A percentile compares a stretch with the other conserved stretches of the same genome.
Evolutionary conservation across 139 green algal genomes (phyloP).

Genomic region (Dunaliella sp.): DNA sequence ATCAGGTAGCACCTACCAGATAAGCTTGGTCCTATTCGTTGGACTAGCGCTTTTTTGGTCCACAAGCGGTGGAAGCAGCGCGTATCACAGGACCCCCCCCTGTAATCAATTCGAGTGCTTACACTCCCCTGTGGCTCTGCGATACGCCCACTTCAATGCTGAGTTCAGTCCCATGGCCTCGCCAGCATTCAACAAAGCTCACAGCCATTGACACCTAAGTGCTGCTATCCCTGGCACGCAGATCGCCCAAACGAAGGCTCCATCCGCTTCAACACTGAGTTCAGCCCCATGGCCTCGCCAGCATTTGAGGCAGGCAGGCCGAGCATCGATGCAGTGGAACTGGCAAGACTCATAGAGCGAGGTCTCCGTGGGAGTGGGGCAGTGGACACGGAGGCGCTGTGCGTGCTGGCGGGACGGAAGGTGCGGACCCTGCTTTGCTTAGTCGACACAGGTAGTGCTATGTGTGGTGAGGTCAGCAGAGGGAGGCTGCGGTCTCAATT

Average conservation of each 20-base stretch:
- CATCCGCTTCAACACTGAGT: constrained; percentile 79
- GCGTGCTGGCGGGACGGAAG: constrained; percentile 76
- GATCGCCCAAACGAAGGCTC: constrained; percentile 51
- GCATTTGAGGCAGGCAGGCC: constrained; percentile 61
- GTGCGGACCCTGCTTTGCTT: too few species aligned
- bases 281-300: constrained; percentile 73
- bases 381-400: constrained; percentile 86
- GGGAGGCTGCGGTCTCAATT: constrained; percentile 61
- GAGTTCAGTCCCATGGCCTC: constrained; percentile 79
- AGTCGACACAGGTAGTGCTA: too few species aligned
- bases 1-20: too few species aligned
- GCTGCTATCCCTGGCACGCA: not conserved
- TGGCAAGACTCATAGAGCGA: constrained; percentile 75
- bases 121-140: too few species aligned
- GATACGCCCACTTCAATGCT: constrained; percentile 73
- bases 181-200: constrained; percentile 1
- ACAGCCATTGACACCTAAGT: not conserved
- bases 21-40: too few species aligned
- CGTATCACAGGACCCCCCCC: too few species aligned
- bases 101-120: too few species aligned
- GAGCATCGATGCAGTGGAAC: constrained; percentile 61
- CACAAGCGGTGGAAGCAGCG: too few species aligned
- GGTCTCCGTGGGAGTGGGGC: constrained; percentile 70
- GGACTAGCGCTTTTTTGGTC: too few species aligned
- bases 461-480: constrained; percentile 78